Base-by-base conservation (phyloP, 2,329 filamentous ascomycete species). In the Cladosporium cucumerinum region DNA sequence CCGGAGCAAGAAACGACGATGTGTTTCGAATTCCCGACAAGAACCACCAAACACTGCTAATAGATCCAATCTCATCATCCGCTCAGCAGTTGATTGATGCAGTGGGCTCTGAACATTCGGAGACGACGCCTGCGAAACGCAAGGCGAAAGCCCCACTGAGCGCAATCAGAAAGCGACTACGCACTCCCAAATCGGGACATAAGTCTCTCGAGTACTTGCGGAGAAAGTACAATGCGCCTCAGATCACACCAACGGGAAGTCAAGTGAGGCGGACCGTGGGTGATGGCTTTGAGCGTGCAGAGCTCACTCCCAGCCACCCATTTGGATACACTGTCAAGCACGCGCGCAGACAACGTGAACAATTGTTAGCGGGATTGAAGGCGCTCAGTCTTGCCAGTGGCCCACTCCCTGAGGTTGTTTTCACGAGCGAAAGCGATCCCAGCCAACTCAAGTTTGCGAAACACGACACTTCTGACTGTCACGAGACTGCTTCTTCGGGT, bases 331-430 rank as follows among this genome's bases (percentile, higher is more conserved):
- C 26, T 16, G 48, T 21, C 18, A 51, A 23, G 30, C 21, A 58
- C 23, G 5, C 23, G 10, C 28, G 46, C 30, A 58, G 21, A 28
- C 54, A 59, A 11, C 57, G 8, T 30, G 54, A 64, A 21, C 18
- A 21, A 6, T 57, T 59, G 1, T 18, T 52, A 10, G 28, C 57
- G 25, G 54, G 55, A 16, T 26, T 64, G 32, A 55, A 59, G 28
- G 54, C 54, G 28, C 62, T 64, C 10, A 64, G 25, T 18, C 62
- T 64, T n/a, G 46, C 16, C 21, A 54, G 43, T 23, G 73, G 72
- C 0, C 72, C 71, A 14, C 57, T 74, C 25, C 72, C 72, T n/a
- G 69, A 70, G 3, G 71, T 73, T 2, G 43, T 65, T 2, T 73
- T 73, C 32, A 21, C n/a, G 25, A 16, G n/a, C 25, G 30, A 23